phyloP scores from a whole-genome alignment of 1,284 basidiomycete species.

The Trametes hirsuta region DNA sequence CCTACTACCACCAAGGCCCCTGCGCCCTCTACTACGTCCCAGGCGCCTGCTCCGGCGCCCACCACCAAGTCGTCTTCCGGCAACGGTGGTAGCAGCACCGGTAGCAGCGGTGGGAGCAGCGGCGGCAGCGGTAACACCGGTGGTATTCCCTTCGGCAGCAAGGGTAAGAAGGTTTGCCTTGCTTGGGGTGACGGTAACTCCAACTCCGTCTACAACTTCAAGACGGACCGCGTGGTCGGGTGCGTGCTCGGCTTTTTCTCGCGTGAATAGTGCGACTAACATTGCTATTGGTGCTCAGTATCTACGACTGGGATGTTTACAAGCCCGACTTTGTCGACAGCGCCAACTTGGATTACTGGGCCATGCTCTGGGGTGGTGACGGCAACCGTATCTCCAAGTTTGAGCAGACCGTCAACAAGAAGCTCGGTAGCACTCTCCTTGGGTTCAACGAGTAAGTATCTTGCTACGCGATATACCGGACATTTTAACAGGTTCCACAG shows the following conservation, averaged over 20 bases:
- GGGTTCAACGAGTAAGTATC: constrained; percentile 74
- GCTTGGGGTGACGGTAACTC: constrained; percentile 65
- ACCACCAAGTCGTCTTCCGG: constrained; percentile 22
- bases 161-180: constrained; percentile 68
- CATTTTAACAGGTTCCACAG: constrained; percentile 35
- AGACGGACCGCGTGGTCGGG: constrained; percentile 46
- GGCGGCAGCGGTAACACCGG: constrained; percentile 18
- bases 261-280: constrained; percentile 1
- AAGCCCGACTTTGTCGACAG: constrained; percentile 40
- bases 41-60: constrained; percentile 19
- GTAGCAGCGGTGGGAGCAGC: constrained; percentile 22
- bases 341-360: constrained; percentile 54
- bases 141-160: constrained; percentile 36
- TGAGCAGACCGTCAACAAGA: constrained; percentile 44
- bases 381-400: constrained; percentile 48
- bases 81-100: constrained; percentile 16
- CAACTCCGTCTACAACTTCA: constrained; percentile 49
- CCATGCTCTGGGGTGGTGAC: constrained; percentile 70
- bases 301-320: constrained; percentile 61
- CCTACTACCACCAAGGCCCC: constrained; percentile 9
- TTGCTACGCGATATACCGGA: neutral
- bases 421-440: constrained; percentile 56
- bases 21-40: constrained; percentile 4
- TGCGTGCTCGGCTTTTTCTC: constrained; percentile 36
- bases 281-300: constrained; percentile 35